Evolutionary conservation across 2,329 filamentous ascomycete species (phyloP), one percentile per base, ranked within the genome.

Genomic region (Aurifilum marmelostoma): DNA sequence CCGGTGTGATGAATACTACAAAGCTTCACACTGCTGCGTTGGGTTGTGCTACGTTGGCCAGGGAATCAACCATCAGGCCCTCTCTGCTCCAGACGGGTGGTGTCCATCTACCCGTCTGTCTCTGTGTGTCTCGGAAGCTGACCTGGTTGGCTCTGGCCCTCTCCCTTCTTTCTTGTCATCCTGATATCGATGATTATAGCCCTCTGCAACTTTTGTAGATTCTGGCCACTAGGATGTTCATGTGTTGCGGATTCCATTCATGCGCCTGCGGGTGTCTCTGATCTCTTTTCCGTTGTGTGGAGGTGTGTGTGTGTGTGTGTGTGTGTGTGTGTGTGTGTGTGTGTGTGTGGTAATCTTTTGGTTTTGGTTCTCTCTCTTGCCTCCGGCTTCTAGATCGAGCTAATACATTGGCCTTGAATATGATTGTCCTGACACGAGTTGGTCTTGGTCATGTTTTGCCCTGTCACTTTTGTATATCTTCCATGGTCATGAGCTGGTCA

Each of bases 231-330:
- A 34, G 34, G 34, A 4, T 34, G 34, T 4, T 34, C 34, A 8
- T 34, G 34, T 34, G 34, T 29, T 24, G 5, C 34, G 34, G 56
- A n/a, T 52, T 54, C 39, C 54, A 59, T 34, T 59, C 29, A 59
- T 37, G 56, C 32, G 32, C n/a, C n/a, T n/a, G n/a, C n/a, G n/a
- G n/a, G n/a, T 59, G 56, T 59, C 32, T 37, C 56, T 59, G 56
- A 34, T 59, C 21, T 41, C 32, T 34, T 21, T 63, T 61, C 63
- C 67, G 63, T 63, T 66, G 43, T 66, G 41, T 29, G n/a, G n/a
- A n/a, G n/a, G 52, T 63, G 66, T 62, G 63, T 66, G 41, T 27
- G n/a, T n/a, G 43, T 66, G 41, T 29, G 52, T 63, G 66, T 62
- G 63, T 66, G 41, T 27, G n/a, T n/a, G n/a, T n/a, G n/a, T n/a